A percentile compares a stretch with the other conserved stretches of the same genome.
Conservation (phyloP, 805 yeast genomes). For the Ogataea paradorogensis region DNA sequence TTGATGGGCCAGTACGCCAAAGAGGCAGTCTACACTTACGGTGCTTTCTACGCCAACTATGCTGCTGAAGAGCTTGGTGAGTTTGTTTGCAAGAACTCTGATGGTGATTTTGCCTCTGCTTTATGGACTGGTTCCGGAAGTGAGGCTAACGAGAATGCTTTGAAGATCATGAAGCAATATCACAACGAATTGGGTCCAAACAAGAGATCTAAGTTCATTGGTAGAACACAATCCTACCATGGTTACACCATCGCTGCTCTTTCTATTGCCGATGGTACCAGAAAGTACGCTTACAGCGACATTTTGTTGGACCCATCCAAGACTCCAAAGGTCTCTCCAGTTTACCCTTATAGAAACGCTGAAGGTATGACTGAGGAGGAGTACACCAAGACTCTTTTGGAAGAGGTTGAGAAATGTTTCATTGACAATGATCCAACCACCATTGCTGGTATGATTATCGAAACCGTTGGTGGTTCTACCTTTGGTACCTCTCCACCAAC, state of each 20-base stretch:
- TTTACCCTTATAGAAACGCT: slow-evolving; percentile 34
- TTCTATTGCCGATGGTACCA: slow-evolving; percentile 37
- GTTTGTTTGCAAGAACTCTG: slow-evolving; percentile 40
- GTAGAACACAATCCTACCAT: slow-evolving; percentile 46
- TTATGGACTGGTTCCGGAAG: slow-evolving; percentile 64
- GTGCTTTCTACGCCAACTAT: slow-evolving; percentile 33
- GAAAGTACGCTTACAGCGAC: slow-evolving; percentile 35
- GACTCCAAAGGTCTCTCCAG: slow-evolving; percentile 31
- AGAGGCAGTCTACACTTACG: slow-evolving; percentile 38
- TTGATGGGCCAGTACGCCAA: slow-evolving; percentile 38
- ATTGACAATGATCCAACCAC: slow-evolving; percentile 42
- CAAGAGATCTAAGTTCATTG: slow-evolving; percentile 39
- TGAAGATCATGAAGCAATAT: slow-evolving; percentile 61
- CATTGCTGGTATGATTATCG: slow-evolving; percentile 42
- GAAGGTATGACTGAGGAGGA: slow-evolving; percentile 39
- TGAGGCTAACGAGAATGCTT: slow-evolving; percentile 75
- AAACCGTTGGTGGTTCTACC: slow-evolving; percentile 47
- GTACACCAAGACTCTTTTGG: slow-evolving; percentile 37
- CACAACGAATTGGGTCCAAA: slow-evolving; percentile 41
- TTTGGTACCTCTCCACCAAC: slow-evolving; percentile 45
- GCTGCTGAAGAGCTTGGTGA: slow-evolving; percentile 42
- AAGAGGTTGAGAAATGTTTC: slow-evolving; percentile 42
- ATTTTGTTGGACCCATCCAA: slow-evolving; percentile 24
- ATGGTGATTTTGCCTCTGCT: slow-evolving; percentile 38
- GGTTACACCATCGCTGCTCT: slow-evolving; percentile 47